These are phyloP conservation scores for Phialophora chinensis DNA, from an alignment of 2,329 filamentous ascomycete genomes.

Conservation along the genomic window DNA sequence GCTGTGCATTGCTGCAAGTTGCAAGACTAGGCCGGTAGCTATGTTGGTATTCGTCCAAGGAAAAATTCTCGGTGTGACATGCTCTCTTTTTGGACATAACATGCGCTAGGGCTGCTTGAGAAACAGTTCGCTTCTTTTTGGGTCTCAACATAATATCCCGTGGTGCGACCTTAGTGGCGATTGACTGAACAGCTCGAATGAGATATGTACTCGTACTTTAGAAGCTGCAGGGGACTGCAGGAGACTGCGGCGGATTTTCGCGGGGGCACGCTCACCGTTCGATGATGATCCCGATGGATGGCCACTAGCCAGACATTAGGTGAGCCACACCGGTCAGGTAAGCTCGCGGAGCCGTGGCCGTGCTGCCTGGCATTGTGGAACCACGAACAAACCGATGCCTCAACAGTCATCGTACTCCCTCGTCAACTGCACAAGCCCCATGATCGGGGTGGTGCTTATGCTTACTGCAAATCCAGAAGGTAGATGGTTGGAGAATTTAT, in stretches of 20 bases:
- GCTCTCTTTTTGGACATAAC: background rate
- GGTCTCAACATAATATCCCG: background rate
- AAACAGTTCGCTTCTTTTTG: background rate
- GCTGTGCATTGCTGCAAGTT: conserved; percentile 14
- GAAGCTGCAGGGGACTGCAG: background rate
- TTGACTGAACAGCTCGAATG: conserved; percentile 7
- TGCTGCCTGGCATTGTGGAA: background rate
- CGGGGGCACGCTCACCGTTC: conserved; percentile 4
- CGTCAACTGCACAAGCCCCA: background rate
- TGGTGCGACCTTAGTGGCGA: background rate
- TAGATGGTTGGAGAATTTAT: background rate
- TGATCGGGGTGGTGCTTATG: background rate
- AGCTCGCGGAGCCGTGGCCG: conserved; percentile 1
- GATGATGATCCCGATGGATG: conserved; percentile 1
- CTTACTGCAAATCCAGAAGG: background rate
- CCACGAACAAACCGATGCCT: background rate
- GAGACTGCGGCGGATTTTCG: conserved; percentile 1
- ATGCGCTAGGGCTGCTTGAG: background rate
- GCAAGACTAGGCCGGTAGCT: conserved; percentile 9
- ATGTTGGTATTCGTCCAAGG: background rate
- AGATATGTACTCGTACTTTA: background rate
- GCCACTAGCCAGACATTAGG: background rate
- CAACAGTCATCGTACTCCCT: background rate
- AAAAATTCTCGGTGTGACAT: background rate
- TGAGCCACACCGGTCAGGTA: conserved; percentile 16